These are phyloP conservation scores for Xylaria bambusicola DNA, from an alignment of 495 filamentous ascomycete species.

Conservation along the genomic window DNA sequence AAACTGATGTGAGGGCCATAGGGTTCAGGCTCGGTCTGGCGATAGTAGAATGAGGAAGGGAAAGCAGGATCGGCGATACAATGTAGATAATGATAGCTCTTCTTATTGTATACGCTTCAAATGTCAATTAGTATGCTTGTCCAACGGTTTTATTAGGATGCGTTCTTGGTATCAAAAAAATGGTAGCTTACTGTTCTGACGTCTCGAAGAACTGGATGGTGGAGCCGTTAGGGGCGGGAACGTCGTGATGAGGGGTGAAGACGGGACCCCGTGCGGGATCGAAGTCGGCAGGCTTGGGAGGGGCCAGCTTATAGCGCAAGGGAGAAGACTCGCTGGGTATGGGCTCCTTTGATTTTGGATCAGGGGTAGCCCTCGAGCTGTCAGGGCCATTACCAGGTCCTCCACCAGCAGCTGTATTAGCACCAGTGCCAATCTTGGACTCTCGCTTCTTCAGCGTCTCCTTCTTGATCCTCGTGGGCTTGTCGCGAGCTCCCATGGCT, in stretches of 20 bases:
- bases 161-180: not conserved
- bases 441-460: constrained; percentile 78
- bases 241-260: constrained; percentile 53
- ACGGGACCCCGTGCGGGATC: constrained; percentile 58
- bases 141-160: too few species aligned
- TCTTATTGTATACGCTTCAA: constrained; percentile 82
- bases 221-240: constrained; percentile 44
- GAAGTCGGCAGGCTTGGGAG: constrained; percentile 59
- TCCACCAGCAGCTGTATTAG: constrained; percentile 15
- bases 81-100: constrained; percentile 85
- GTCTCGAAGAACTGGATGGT: constrained; percentile 61
- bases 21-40: constrained; percentile 82
- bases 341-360: constrained; percentile 56
- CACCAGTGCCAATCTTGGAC: constrained; percentile 52
- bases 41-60: constrained; percentile 83
- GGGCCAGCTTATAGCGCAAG: constrained; percentile 59
- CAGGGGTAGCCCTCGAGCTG: constrained; percentile 56
- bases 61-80: constrained; percentile 88
- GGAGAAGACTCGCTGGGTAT: constrained; percentile 47
- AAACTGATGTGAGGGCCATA: constrained; percentile 82
- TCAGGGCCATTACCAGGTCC: constrained; percentile 20
- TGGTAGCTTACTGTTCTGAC: constrained; percentile 62
- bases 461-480: constrained; percentile 60
- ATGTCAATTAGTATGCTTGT: constrained; percentile 34
- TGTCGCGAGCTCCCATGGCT: constrained; percentile 43